These are phyloP conservation scores for Colletotrichum karsti DNA, from an alignment of 2,329 filamentous ascomycete species.

Conservation along the genomic window DNA sequence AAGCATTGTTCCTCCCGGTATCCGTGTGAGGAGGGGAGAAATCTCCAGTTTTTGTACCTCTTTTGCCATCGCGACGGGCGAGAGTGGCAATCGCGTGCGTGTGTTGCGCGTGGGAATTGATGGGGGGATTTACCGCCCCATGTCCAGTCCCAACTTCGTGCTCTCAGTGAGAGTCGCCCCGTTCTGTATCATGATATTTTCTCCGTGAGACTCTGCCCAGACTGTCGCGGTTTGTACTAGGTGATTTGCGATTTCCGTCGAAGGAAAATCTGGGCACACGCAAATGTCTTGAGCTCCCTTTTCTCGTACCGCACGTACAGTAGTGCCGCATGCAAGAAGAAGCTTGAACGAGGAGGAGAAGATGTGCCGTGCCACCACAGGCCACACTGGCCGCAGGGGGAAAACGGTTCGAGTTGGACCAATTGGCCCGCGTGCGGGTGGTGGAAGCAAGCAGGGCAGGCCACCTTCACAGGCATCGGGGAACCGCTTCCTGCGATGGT, in stretches of 20 bases:
- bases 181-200: neutral
- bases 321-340: constrained; percentile 9
- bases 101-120: constrained; percentile 1
- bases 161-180: too few relatives aligned
- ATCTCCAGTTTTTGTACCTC: constrained; percentile 5
- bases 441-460: neutral
- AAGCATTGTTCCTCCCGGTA: constrained; percentile 6
- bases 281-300: constrained; percentile 5
- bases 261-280: neutral
- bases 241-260: neutral
- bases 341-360: constrained; percentile 4
- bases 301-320: neutral
- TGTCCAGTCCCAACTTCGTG: too few relatives aligned
- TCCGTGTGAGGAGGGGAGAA: neutral
- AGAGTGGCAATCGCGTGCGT: constrained; percentile 16
- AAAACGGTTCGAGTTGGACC: neutral
- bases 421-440: neutral
- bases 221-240: neutral
- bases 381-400: neutral
- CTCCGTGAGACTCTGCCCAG: neutral
- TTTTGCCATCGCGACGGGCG: neutral
- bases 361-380: neutral
- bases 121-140: constrained; percentile 2
- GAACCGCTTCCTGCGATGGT: constrained; percentile 23
- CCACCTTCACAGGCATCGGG: constrained; percentile 11